phyloP scores from a whole-genome alignment of 352 stramenopile species.

The Pythium guiyangense region DNA sequence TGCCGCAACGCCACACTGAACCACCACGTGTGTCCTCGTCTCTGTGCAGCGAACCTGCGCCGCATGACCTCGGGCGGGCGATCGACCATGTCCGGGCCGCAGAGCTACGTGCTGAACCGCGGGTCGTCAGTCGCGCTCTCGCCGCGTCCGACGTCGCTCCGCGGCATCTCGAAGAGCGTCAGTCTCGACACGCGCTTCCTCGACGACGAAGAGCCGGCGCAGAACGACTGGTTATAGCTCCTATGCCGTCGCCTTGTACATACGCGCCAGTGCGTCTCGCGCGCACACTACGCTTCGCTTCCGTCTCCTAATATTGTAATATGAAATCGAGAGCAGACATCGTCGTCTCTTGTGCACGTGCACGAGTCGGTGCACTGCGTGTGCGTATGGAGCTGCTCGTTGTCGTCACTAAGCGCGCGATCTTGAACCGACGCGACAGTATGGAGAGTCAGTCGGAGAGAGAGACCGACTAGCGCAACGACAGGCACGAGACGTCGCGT shows the following conservation, averaged over 20 bases:
- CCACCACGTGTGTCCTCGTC: constrained; percentile 7
- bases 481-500: not conserved
- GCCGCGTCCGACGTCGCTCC: constrained; percentile 32
- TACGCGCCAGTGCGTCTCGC: not conserved
- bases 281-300: not conserved
- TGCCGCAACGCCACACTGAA: constrained; percentile 18
- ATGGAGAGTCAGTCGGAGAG: not conserved
- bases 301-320: constrained; percentile 17
- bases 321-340: constrained; percentile 7
- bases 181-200: constrained; percentile 46
- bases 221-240: constrained; percentile 76
- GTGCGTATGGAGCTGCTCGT: too few relatives aligned
- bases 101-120: constrained; percentile 44
- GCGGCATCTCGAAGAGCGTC: constrained; percentile 71
- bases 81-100: constrained; percentile 24
- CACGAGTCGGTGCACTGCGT: too few relatives aligned
- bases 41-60: constrained; percentile 46
- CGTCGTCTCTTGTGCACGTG: not conserved
- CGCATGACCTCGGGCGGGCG: constrained; percentile 40
- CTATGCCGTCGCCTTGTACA: constrained; percentile 13
- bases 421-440: constrained; percentile 4
- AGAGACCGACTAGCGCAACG: constrained; percentile 12
- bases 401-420: too few relatives aligned
- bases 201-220: constrained; percentile 63
- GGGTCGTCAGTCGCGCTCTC: constrained; percentile 51